Evolutionary conservation across 371 early-diverging fungal genomes (phyloP), one percentile per base, ranked within the genome.

Genomic region (Capillidium heterosporum): DNA sequence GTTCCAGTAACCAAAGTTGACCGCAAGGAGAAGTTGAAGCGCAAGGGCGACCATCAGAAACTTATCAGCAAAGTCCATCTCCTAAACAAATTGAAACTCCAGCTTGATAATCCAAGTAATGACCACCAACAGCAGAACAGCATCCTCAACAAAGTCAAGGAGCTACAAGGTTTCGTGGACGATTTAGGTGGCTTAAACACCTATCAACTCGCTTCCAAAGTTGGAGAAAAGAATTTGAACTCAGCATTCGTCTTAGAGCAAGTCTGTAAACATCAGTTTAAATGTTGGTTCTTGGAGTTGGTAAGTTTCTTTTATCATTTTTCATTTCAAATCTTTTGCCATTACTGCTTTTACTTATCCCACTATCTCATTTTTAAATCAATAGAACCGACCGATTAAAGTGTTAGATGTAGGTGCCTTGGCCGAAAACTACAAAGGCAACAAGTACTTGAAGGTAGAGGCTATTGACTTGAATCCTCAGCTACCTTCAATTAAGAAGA

Each of bases 151-250:
- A n/a, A n/a, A n/a, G n/a, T n/a, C n/a, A n/a, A n/a, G n/a, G n/a
- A n/a, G n/a, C n/a, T n/a, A n/a, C n/a, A n/a, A n/a, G n/a, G n/a
- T n/a, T n/a, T n/a, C n/a, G 17, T 32, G 17, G 52, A 51, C 17
- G 35, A 32, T 17, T 17, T 51, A 19, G 52, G 52, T 24, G 52
- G 52, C 15, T 35, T 51, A 17, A 51, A 8, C 10, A 51, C 35
- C 24, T 51, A 51, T 29, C 52, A 51, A 19, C 29, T 32, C 5
- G 52, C 52, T 28, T 24, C 26, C 23, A 19, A 32, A 35, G 35
- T 51, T 1, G 52, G 52, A 7, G 52, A 51, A 32, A 51, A 39
- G 35, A 51, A 24, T 13, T 51, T 51, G n/a, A 51, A 51, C 35
- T 51, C 52, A 10, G 8, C 32, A 32, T 21, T 27, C 24, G n/a